Percentiles rank a stretch among this genome's conserved stretches.
Conservation (phyloP, 306 rosid species). For the Acmispon strigosus region DNA sequence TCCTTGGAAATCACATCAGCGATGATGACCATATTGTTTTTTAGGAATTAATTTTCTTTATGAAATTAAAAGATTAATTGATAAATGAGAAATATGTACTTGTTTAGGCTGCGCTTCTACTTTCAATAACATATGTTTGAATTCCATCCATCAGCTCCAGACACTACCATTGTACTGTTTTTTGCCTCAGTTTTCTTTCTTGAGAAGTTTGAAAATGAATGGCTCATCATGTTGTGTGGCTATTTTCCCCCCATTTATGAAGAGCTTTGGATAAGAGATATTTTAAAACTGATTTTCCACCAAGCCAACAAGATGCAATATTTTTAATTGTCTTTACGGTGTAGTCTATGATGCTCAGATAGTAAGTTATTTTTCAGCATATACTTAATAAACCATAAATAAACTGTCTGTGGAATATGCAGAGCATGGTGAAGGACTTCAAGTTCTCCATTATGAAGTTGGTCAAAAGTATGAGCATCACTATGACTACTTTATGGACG, state of each 20-base stretch:
- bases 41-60: not conserved
- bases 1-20: not conserved
- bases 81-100: not conserved
- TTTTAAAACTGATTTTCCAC: too few species aligned
- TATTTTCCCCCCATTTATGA: too few species aligned
- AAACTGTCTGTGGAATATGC: slow-evolving; percentile 16
- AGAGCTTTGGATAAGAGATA: too few species aligned
- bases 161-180: not conserved
- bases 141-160: not conserved
- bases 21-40: not conserved
- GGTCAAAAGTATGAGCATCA: slow-evolving; percentile 92
- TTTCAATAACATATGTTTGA: not conserved
- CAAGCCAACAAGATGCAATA: not conserved
- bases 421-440: slow-evolving; percentile 95
- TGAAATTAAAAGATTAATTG: not conserved
- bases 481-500: slow-evolving; percentile 67
- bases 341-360: slow-evolving; percentile 10
- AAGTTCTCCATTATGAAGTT: slow-evolving; percentile 87
- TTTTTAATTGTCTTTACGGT: not conserved
- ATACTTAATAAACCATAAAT: slow-evolving; percentile 13
- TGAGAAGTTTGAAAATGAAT: not conserved
- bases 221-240: not conserved
- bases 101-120: not conserved
- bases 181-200: not conserved
- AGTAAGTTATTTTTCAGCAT: slow-evolving; percentile 8